Evolutionary conservation across 1,284 basidiomycete species (phyloP), one percentile per base, ranked within the genome.

Genomic region (Cryptococcus neoformans): DNA sequence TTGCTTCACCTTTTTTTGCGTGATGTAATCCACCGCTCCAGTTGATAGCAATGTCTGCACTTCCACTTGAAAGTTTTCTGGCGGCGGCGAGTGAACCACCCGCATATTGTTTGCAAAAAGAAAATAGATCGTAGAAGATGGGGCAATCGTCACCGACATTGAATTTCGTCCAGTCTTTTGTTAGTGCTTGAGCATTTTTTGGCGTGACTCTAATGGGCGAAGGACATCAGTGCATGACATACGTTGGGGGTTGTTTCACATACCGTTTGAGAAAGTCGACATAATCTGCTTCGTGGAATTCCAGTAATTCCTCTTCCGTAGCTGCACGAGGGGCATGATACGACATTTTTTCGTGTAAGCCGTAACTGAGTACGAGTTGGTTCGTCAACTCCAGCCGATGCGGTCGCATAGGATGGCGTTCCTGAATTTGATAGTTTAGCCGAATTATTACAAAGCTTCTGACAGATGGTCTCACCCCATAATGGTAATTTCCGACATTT

Each of bases 361-460:
- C 95, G 69, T 99, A 99, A 0, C 93, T 95, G 72, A 96, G 85
- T 5, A 99, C 95, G 46, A 99, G 84, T 5, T 92, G 87, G 68
- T 99, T 99, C 6, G 95, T 98, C 50, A 99, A 78, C 3, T 93
- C 94, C 9, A 99, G 79, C 12, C 96, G 84, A 62, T 97, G 92
- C 1, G 95, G 95, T 73, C 98, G 96, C 95, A 99, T 99, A 2
- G 95, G 96, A 80, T 99, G 95, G 47, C 89, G 83, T 83, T 97
- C 92, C 89, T 94, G 72, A 28, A 21, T 7, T 36, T 38, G 17
- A 21, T 45, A 36, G 2, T 12, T 40, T 16, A 49, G 55, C 63
- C 49, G 65, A 61, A 37, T 21, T 11, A 2, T 28, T 47, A 52
- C 10, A 39, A 40, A 14, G 21, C n/a, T n/a, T 8, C 21, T 10